A percentile compares a stretch with the other conserved stretches of the same genome.
phyloP scores from a whole-genome alignment of 352 stramenopile species.

The Phytopythium mirpurense region DNA sequence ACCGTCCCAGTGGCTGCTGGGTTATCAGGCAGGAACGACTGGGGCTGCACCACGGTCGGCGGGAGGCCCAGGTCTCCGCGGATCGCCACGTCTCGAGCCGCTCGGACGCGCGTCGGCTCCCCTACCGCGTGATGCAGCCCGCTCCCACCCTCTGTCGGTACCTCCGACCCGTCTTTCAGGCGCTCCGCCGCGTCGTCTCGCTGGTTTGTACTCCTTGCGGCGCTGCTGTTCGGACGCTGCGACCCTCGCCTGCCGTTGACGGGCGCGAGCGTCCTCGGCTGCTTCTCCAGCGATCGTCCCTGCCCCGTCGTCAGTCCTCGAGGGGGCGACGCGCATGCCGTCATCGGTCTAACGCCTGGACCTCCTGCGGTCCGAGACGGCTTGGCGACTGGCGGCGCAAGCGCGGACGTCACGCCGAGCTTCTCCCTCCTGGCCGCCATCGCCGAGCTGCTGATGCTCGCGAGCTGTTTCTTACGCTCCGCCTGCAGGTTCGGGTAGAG shows the following conservation, averaged over 20 bases:
- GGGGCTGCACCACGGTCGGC: not conserved
- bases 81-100: constrained; percentile 1
- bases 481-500: constrained; percentile 63
- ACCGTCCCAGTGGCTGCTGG: too few relatives aligned
- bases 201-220: not conserved
- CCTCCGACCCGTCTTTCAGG: not conserved
- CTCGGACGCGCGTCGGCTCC: not conserved
- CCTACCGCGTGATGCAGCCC: not conserved
- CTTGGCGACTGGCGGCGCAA: not conserved
- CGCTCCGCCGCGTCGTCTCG: not conserved
- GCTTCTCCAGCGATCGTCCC: not conserved
- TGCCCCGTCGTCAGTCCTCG: not conserved
- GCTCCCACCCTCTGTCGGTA: not conserved
- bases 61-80: constrained; percentile 4
- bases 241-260: not conserved
- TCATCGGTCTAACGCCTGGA: constrained; percentile 8
- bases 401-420: not conserved
- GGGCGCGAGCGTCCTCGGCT: constrained; percentile 1
- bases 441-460: constrained; percentile 14
- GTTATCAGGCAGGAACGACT: not conserved
- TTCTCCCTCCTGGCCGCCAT: constrained; percentile 14
- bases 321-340: constrained; percentile 4
- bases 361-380: not conserved
- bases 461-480: constrained; percentile 39
- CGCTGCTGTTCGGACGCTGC: not conserved